Evolutionary conservation across 2,329 filamentous ascomycete species (phyloP).

Genomic region (Phyllosticta paracitricarpa): DNA sequence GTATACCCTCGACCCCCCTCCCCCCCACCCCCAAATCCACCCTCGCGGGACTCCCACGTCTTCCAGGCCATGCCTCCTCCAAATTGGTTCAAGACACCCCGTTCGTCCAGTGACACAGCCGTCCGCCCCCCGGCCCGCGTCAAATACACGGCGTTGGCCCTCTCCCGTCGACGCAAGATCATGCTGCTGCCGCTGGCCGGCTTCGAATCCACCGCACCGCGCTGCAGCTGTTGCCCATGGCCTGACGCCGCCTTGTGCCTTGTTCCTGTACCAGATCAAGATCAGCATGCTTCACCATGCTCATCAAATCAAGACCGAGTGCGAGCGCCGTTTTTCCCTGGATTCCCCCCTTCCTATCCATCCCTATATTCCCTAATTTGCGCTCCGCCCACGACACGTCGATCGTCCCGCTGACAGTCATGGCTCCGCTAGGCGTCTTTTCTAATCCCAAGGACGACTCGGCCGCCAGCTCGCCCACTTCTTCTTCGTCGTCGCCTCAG

Average conservation of each 20-base stretch:
- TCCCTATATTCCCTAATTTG: slow-evolving; percentile 4
- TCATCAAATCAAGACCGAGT: not conserved
- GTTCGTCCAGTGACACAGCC: slow-evolving; percentile 26
- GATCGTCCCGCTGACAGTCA: slow-evolving; percentile 22
- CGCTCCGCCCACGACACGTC: slow-evolving; percentile 2
- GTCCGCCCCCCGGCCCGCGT: slow-evolving; percentile 1
- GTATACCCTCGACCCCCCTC: slow-evolving; percentile 3
- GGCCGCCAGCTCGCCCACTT: not conserved
- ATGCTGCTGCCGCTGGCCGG: slow-evolving; percentile 18
- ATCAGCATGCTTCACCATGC: not conserved
- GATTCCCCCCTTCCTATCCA: not conserved
- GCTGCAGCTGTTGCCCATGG: slow-evolving; percentile 16
- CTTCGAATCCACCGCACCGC: slow-evolving; percentile 20
- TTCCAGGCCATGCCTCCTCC: slow-evolving; percentile 13
- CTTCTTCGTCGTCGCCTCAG: not conserved
- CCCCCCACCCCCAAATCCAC: not conserved
- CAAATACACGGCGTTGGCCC: not conserved
- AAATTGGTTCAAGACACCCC: slow-evolving; percentile 19
- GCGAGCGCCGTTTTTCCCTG: slow-evolving; percentile 4
- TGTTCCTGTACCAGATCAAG: not conserved
- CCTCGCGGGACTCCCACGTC: slow-evolving; percentile 4
- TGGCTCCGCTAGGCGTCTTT: slow-evolving; percentile 31
- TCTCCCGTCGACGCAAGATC: slow-evolving; percentile 8
- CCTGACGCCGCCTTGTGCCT: not conserved
- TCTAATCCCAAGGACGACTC: slow-evolving; percentile 20